Evolutionary conservation across 1,139 yeast species (phyloP).

Genomic region (Yamadazyma sp.): DNA sequence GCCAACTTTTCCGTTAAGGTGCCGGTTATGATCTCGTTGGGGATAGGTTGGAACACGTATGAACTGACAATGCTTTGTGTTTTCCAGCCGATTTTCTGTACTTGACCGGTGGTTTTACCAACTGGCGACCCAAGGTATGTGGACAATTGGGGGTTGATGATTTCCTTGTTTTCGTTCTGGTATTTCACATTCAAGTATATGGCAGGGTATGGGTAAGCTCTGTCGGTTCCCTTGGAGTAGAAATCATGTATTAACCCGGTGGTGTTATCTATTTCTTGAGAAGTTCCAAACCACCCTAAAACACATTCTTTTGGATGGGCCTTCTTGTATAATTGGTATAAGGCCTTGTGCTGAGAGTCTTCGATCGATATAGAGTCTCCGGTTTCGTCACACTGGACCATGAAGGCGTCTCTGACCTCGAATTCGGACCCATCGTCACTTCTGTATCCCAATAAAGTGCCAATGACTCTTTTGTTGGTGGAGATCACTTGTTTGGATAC

Average conservation of each 20-base stretch:
- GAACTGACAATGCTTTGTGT: conserved; percentile 30
- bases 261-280: conserved; percentile 62
- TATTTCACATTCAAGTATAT: conserved; percentile 66
- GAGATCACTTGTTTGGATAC: conserved; percentile 45
- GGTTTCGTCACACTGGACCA: conserved; percentile 81
- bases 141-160: conserved; percentile 48
- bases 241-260: conserved; percentile 86
- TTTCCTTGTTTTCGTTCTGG: conserved; percentile 36
- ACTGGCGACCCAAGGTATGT: conserved; percentile 79
- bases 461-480: conserved; percentile 65
- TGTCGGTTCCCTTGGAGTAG: conserved; percentile 67
- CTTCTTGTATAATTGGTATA: conserved; percentile 72
- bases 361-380: conserved; percentile 75
- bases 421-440: conserved; percentile 84
- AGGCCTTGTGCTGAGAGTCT: conserved; percentile 68
- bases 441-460: conserved; percentile 78
- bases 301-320: conserved; percentile 80
- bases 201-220: conserved; percentile 76
- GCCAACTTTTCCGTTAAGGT: conserved; percentile 62
- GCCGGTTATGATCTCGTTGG: conserved; percentile 61
- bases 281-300: conserved; percentile 87
- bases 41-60: conserved; percentile 78
- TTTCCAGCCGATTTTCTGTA: conserved; percentile 20
- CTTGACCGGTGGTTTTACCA: conserved; percentile 41
- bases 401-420: conserved; percentile 74